Evolutionary conservation across 495 filamentous ascomycete species (phyloP).

Genomic region (Penicillium waksmanii): DNA sequence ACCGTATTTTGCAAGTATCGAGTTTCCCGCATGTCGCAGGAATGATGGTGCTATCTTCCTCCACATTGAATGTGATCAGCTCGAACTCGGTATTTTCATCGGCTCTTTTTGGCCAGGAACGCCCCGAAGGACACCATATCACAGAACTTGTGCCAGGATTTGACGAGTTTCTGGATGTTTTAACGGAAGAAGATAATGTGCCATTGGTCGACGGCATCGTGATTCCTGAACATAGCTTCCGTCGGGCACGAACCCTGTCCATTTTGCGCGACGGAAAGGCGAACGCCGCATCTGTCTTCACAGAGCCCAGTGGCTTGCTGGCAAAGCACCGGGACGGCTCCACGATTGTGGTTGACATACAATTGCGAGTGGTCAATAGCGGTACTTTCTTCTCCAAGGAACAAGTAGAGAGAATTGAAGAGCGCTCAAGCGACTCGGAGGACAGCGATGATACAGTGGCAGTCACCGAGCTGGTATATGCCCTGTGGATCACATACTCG

Average conservation of each 20-base stretch:
- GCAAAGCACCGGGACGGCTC: conserved; percentile 89
- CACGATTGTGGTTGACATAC: conserved; percentile 89
- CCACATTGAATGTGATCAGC: conserved; percentile 78
- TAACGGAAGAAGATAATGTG: conserved; percentile 86
- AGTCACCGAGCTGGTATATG: conserved; percentile 84
- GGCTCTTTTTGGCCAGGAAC: conserved; percentile 85
- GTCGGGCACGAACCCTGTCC: conserved; percentile 82
- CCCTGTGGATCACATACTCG: conserved; percentile 96
- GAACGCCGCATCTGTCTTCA: conserved; percentile 71
- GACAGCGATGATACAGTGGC: conserved; percentile 45
- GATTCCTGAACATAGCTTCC: conserved; percentile 93
- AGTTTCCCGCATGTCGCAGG: conserved; percentile 97
- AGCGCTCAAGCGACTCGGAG: conserved; percentile 38
- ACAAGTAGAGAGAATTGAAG: conserved; percentile 41
- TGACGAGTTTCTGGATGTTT: conserved; percentile 74
- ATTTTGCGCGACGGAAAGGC: conserved; percentile 79
- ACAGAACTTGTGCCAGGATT: conserved; percentile 84
- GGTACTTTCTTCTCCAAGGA: conserved; percentile 58
- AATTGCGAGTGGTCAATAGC: conserved; percentile 93
- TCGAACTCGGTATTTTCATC: conserved; percentile 94
- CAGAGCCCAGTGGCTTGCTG: conserved; percentile 77
- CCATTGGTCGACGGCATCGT: conserved; percentile 90
- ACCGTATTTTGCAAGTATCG: conserved; percentile 74
- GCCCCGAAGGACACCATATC: conserved; percentile 78
- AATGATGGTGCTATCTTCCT: conserved; percentile 84